A percentile compares a stretch with the other conserved stretches of the same genome.
Evolutionary conservation across 768 basidiomycete genomes (phyloP).

Genomic region (Daedalea quercina): DNA sequence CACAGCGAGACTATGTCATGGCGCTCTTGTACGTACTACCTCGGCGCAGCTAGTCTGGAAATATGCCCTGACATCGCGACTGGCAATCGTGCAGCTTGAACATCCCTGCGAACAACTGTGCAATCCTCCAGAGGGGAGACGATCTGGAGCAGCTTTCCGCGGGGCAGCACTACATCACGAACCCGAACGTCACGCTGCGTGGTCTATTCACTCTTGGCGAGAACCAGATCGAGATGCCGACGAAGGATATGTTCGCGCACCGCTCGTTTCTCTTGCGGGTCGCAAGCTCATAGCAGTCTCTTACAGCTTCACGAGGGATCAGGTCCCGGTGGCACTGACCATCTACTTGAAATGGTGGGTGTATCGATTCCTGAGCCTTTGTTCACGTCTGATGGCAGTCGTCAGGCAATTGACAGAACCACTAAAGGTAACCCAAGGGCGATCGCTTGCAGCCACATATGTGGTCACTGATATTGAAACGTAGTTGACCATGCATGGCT

Average conservation of each 20-base stretch:
- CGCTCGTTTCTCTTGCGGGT: not conserved
- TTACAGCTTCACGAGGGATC: conserved; percentile 72
- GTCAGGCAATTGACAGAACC: conserved; percentile 46
- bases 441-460: not conserved
- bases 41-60: not conserved
- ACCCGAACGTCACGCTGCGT: conserved; percentile 76
- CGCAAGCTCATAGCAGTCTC: not conserved
- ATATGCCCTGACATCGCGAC: not conserved
- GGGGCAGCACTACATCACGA: conserved; percentile 80
- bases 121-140: conserved; percentile 76
- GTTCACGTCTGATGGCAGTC: not conserved
- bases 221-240: conserved; percentile 82
- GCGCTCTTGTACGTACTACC: conserved; percentile 59
- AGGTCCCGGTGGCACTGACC: conserved; percentile 78
- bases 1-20: conserved; percentile 62
- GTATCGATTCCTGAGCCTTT: not conserved
- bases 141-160: conserved; percentile 73
- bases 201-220: conserved; percentile 78
- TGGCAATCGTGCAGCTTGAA: conserved; percentile 44
- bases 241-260: conserved; percentile 68
- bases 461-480: no score
- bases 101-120: conserved; percentile 84
- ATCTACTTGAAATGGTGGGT: conserved; percentile 76
- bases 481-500: conserved; percentile 75
- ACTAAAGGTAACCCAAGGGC: conserved; percentile 29